Evolutionary conservation across 202 grass and related monocot species (phyloP).

Genomic region (Setaria viridis): DNA sequence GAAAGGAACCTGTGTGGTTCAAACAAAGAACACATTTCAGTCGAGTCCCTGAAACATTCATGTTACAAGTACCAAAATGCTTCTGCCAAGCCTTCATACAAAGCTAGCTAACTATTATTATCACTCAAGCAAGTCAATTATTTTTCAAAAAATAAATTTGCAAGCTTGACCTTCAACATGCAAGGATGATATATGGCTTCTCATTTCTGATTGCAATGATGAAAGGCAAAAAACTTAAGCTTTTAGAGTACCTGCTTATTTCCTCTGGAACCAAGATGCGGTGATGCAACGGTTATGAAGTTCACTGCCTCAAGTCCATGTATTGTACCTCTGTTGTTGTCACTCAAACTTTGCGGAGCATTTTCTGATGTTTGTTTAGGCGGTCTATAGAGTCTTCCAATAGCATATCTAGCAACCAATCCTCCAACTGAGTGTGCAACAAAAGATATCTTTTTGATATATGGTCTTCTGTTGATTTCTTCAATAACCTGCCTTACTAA

Average conservation of each 20-base stretch:
- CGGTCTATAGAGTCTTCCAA: slow-evolving; percentile 83
- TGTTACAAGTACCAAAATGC: slow-evolving; percentile 7
- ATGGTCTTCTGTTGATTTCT: slow-evolving; percentile 67
- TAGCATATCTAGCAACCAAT: slow-evolving; percentile 92
- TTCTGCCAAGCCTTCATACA: not conserved
- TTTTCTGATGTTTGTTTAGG: slow-evolving; percentile 46
- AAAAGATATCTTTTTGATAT: slow-evolving; percentile 91
- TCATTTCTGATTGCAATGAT: slow-evolving; percentile 15
- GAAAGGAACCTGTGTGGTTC: slow-evolving; percentile 84
- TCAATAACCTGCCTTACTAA: slow-evolving; percentile 69
- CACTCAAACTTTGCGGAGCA: slow-evolving; percentile 48
- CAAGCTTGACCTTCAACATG: not conserved
- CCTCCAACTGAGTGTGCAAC: slow-evolving; percentile 94
- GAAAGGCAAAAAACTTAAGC: slow-evolving; percentile 23
- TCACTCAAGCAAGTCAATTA: slow-evolving; percentile 7
- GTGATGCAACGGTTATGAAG: slow-evolving; percentile 91
- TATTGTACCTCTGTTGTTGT: slow-evolving; percentile 61
- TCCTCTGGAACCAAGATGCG: slow-evolving; percentile 99
- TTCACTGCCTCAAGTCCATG: slow-evolving; percentile 89
- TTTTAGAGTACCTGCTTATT: slow-evolving; percentile 72
- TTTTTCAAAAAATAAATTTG: slow-evolving; percentile 19
- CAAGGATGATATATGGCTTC: not conserved
- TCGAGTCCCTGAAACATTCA: not conserved
- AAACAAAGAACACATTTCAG: slow-evolving; percentile 36
- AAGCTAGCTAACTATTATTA: slow-evolving; percentile 15